Evolutionary conservation across 164 flowering plant genomes (phyloP), one percentile per base, ranked within the genome.

Genomic region (Cinnamomum chago): DNA sequence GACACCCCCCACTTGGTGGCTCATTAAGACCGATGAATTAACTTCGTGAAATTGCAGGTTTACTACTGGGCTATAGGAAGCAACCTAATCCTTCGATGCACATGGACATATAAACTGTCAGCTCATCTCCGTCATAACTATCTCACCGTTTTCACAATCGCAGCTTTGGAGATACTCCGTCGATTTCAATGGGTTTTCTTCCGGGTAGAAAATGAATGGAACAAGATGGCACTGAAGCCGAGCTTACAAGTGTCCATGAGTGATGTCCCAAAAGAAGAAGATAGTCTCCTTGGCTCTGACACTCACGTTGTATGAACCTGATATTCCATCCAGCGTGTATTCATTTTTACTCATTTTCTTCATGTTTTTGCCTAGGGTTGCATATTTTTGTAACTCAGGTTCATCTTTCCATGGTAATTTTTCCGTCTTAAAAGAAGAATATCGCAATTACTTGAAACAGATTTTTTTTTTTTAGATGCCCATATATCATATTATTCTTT

Each of bases 91-190:
- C 81, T 95, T 68, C 84, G 96, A 5, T 92, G 97, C 85, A 89
- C 99, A 2, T 93, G 99, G 98, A 92, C 99, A n/a, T 95, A 95
- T 87, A 95, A 95, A 83, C 83, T 93, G n/a, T 95, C 99, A 6
- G 90, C 99, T 27, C 99, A 93, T 89, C 99, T 95, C 70, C 99
- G 98, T 15, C 97, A 93, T 75, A 93, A 95, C 80, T 88, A 95
- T 79, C 75, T 89, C 0, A 93, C 97, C 2, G 88, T 95, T 52
- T 89, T 93, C 73, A 70, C 92, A 30, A 90, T 93, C 72, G 78
- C 92, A 25, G 88, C 88, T 55, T 79, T 92, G 83, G 97, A 95
- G 83, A 95, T 93, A 18, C 73, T 88, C 68, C 90, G 97, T 0
- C 88, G 95, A 17, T 93, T 95, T 81, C 99, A 93, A 30, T 93